Conservation (phyloP, 768 basidiomycete genomes). For the Leccinum olivaceopallidum region DNA sequence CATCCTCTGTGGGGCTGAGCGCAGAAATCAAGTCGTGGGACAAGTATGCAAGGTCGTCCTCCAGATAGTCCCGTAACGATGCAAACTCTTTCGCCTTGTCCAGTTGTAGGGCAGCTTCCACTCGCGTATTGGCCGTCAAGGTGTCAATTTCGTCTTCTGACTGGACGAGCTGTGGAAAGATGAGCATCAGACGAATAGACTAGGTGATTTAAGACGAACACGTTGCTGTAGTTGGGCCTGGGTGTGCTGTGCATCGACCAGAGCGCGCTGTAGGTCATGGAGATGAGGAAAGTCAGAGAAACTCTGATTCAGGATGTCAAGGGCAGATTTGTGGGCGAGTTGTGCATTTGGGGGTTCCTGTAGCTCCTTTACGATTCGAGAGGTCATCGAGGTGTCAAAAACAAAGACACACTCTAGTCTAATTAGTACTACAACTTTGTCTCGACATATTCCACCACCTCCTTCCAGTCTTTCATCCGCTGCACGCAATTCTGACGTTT, state of each 20-base stretch:
- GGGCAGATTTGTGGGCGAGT: slow-evolving; percentile 35
- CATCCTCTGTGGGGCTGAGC: slow-evolving; percentile 41
- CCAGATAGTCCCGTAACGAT: slow-evolving; percentile 71
- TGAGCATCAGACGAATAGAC: slow-evolving; percentile 14
- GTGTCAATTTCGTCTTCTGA: slow-evolving; percentile 51
- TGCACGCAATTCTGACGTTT: slow-evolving; percentile 44
- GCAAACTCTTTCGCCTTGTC: slow-evolving; percentile 72
- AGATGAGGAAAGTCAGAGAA: slow-evolving; percentile 55
- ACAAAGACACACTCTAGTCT: too few relatives aligned
- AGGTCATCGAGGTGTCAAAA: slow-evolving; percentile 35
- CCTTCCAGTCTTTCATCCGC: slow-evolving; percentile 65
- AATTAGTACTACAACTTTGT: slow-evolving; percentile 1
- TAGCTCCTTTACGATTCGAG: slow-evolving; percentile 46
- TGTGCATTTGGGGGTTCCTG: slow-evolving; percentile 50
- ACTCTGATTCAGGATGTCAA: slow-evolving; percentile 43
- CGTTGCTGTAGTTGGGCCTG: slow-evolving; percentile 43
- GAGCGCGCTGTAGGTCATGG: slow-evolving; percentile 42
- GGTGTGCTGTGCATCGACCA: slow-evolving; percentile 43
- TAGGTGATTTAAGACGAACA: slow-evolving; percentile 40
- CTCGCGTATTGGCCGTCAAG: slow-evolving; percentile 50
- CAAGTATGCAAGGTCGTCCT: slow-evolving; percentile 74
- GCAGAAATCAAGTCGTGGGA: slow-evolving; percentile 64
- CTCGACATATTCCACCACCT: slow-evolving; percentile 52
- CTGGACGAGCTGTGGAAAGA: slow-evolving; percentile 53
- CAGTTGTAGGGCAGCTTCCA: slow-evolving; percentile 48